Percentiles rank a stretch among this genome's conserved stretches.
Conservation (phyloP, 176 grass and related monocot genomes). For the Triticum urartu region DNA sequence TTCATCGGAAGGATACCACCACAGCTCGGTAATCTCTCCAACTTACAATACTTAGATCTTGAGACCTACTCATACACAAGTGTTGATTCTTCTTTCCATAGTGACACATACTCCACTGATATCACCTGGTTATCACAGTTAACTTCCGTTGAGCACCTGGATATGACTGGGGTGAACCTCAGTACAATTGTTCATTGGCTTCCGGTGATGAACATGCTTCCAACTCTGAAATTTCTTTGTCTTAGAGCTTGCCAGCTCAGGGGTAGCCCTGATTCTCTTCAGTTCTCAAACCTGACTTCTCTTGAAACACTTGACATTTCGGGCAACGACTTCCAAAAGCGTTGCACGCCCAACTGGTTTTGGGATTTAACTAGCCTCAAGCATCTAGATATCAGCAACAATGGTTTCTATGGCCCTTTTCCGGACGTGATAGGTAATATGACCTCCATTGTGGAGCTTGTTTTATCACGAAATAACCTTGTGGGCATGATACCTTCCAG, state of each 20-base stretch:
- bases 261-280: not conserved
- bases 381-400: not conserved
- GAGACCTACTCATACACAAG: not conserved
- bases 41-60: slow-evolving; percentile 5
- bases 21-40: slow-evolving; percentile 49
- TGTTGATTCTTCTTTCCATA: no score
- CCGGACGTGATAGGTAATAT: not conserved
- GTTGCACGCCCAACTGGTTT: not conserved
- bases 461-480: not conserved
- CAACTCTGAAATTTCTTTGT: not conserved
- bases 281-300: not conserved
- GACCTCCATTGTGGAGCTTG: not conserved
- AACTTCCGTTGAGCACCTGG: not conserved
- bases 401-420: not conserved
- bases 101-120: not conserved
- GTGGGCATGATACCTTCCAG: not conserved
- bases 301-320: not conserved
- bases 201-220: not conserved
- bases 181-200: not conserved
- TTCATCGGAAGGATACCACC: slow-evolving; percentile 23
- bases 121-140: slow-evolving; percentile 23
- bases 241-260: not conserved
- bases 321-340: not conserved
- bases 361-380: not conserved
- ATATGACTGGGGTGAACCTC: not conserved